Percentiles rank a stretch among this genome's conserved stretches.
These are phyloP conservation scores for Globisporangium perplexum DNA, from an alignment of 352 stramenopile genomes.

Conservation along the genomic window DNA sequence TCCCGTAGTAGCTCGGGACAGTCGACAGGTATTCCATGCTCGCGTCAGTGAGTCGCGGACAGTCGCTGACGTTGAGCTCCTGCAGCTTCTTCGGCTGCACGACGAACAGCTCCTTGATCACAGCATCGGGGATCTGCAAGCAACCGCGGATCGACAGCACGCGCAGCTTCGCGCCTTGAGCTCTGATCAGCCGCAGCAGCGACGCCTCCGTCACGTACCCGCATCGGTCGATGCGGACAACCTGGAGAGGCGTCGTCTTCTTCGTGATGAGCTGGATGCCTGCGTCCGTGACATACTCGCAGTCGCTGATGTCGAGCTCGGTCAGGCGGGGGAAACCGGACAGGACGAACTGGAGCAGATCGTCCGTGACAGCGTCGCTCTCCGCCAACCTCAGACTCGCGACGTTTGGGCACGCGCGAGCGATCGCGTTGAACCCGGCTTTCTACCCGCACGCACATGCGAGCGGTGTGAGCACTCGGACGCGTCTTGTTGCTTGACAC, in stretches of 20 bases:
- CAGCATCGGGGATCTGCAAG: conserved; percentile 25
- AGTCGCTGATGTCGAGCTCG: conserved; percentile 40
- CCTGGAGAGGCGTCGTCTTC: conserved; percentile 23
- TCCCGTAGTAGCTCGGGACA: conserved; percentile 50
- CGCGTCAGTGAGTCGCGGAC: conserved; percentile 36
- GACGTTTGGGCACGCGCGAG: conserved; percentile 19
- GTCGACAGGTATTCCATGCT: conserved; percentile 52
- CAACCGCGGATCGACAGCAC: conserved; percentile 39
- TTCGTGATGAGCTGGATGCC: conserved; percentile 38
- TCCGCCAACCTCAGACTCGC: conserved; percentile 30
- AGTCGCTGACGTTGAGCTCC: conserved; percentile 55
- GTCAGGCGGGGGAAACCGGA: conserved; percentile 30
- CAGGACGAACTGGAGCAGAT: conserved; percentile 32
- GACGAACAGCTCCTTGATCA: conserved; percentile 44
- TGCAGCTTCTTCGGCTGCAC: conserved; percentile 38
- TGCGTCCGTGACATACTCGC: conserved; percentile 48
- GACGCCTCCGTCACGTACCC: conserved; percentile 30
- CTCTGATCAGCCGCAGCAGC: conserved; percentile 32
- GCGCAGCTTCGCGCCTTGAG: conserved; percentile 22
- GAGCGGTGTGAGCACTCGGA: not conserved
- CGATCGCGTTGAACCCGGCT: conserved; percentile 29
- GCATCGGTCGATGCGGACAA: conserved; percentile 44
- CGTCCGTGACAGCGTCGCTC: conserved; percentile 49
- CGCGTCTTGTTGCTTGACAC: too few relatives aligned
- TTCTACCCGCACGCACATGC: conserved; percentile 27